A percentile compares a stretch with the other conserved stretches of the same genome.
phyloP scores from a whole-genome alignment of 164 flowering plant species.

The Liriodendron chinense region DNA sequence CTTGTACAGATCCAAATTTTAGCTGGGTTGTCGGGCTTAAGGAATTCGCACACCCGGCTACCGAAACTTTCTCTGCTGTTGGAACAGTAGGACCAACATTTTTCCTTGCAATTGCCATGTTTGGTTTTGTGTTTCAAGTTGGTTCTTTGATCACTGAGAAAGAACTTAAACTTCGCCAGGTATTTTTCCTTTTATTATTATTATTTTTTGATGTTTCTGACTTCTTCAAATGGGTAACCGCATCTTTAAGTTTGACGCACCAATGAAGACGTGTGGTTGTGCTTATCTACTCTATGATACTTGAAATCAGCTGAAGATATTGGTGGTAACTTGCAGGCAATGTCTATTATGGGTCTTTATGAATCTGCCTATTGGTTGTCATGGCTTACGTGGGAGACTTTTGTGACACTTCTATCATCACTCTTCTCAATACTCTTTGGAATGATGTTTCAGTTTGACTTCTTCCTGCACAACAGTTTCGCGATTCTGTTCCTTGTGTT shows the following conservation, averaged over 20 bases:
- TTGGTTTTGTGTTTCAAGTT: conserved; percentile 83
- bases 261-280: neutral
- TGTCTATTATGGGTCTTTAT: conserved; percentile 93
- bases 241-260: too few species aligned
- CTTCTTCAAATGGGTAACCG: too few species aligned
- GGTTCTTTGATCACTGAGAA: conserved; percentile 75
- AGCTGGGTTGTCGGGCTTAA: conserved; percentile 76
- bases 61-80: conserved; percentile 30
- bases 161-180: conserved; percentile 99
- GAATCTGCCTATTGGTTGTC: conserved; percentile 97
- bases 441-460: conserved; percentile 89
- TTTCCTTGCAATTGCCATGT: conserved; percentile 92
- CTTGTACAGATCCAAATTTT: conserved; percentile 61
- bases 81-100: conserved; percentile 64
- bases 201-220: too few species aligned
- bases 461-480: conserved; percentile 87
- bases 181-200: conserved; percentile 19
- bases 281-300: neutral
- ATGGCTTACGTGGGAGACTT: conserved; percentile 92
- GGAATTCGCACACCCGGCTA: conserved; percentile 59
- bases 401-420: conserved; percentile 57
- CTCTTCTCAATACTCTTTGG: conserved; percentile 79
- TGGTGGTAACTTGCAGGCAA: conserved; percentile 53
- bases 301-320: conserved; percentile 1
- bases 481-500: conserved; percentile 69